Evolutionary conservation across 176 grass and related monocot species (phyloP), one percentile per base, ranked within the genome.

Genomic region (Bonia amplexicaulis): DNA sequence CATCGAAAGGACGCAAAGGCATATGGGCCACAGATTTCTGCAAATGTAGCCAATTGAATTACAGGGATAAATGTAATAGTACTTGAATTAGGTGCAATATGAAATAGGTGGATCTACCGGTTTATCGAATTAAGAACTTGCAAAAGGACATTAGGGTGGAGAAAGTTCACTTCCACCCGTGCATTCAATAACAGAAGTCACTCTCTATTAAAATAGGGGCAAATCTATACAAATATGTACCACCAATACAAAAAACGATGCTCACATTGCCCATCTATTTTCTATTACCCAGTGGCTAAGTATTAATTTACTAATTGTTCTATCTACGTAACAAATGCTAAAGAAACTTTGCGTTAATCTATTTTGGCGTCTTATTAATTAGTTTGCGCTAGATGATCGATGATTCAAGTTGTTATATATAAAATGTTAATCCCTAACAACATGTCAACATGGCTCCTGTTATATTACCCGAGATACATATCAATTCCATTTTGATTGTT

Each of bases 401-500:
- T 73, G 41, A 12, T 69, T 57, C 65, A 88, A 88, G 52, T 83
- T 88, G 64, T 55, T 62, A 73, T 47, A 31, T 23, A 49, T 73
- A 22, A 44, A 58, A 48, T 69, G 41, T 6, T 40, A 62, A 83
- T 73, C 69, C 11, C 3, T 22, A 63, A 10, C 26, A 73, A 62
- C 80, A 47, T 78, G 57, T 41, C 41, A 86, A 79, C 84, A 82
- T 42, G 52, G 22, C 33, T 61, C 25, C 7, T 82, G 58, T 69
- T 82, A n/a, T 76, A 26, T 69, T 81, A 3, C 39, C 40, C 40
- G 69, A 25, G 42, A 47, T 6, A 40, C 41, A 9, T 40, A 9
- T 40, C 62, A 59, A 75, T 53, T 44, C 20, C 25, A 9, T 55
- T 75, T 58, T 57, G 7, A 47, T 66, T 73, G 39, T 3, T 33